Base-by-base conservation (phyloP, 2,329 filamentous ascomycete genomes). In the Aspergillus transmontanensis region DNA sequence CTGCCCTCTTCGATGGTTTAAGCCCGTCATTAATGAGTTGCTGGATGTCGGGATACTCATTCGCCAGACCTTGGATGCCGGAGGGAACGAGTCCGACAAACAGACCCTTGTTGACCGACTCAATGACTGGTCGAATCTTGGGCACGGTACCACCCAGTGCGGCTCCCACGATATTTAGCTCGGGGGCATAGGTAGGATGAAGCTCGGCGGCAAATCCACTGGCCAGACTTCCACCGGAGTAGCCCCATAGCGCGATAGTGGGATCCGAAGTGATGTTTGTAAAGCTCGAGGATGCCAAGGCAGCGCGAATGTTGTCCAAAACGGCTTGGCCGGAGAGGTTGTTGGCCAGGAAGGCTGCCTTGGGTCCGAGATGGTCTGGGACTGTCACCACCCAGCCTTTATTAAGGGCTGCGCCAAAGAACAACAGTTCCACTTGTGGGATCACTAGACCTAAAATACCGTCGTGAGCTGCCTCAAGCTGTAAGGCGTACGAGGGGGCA, bases 191-290 rank as follows among this genome's bases (percentile, higher is more conserved):
- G 3, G 32, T 58, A 1, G 66, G 62, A 7, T 65, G 67, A 0
- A 66, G 54, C 16, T 69, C 67, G 2, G 67, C 67, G 1, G 67
- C 67, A 36, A 68, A 68, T 5, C 61, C 67, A 16, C 62, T 66
- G 19, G 67, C 66, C 12, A 87, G 65, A 2, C 81, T 80, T 4
- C 85, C 85, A 3, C 86, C 86, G 0, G 82, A 85, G 68, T 87
- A 87, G 0, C 86, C 86, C 83, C 84, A 87, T 60, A 86, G 72
- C 2, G 80, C 78, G 48, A 81, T 71, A 4, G 66, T 73, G 0
- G 80, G 73, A 16, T 73, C 69, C 6, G 65, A 46, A 11, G 69
- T 66, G 58, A 83, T 68, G 2, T 74, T 72, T 5, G 79, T 72
- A 53, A 72, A 65, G 10, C 64, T 30, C 1, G 53, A 63, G 1